Conservation (phyloP, 1,139 yeast genomes). For the Schwanniomyces etchellsii region DNA sequence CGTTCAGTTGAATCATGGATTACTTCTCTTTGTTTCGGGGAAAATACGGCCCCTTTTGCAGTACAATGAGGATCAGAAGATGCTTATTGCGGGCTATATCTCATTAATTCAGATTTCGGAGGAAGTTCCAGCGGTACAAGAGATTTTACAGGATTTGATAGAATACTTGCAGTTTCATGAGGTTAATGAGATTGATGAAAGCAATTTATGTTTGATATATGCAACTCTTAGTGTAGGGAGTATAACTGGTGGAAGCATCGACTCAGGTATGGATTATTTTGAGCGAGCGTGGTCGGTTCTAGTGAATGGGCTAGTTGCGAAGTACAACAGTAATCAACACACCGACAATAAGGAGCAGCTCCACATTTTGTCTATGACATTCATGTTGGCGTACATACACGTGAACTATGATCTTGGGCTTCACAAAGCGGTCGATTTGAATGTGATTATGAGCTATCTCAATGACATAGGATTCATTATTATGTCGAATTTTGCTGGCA, state of each 20-base stretch:
- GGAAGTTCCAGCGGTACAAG: conserved; percentile 2
- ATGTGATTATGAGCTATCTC: conserved; percentile 30
- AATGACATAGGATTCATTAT: conserved; percentile 4
- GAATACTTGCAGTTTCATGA: conserved; percentile 6
- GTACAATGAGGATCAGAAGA: conserved; percentile 1
- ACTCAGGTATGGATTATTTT: conserved; percentile 27
- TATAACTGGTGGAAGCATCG: conserved; percentile 11
- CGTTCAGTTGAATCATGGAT: conserved; percentile 3
- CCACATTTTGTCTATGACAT: conserved; percentile 31
- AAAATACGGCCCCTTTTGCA: conserved; percentile 2
- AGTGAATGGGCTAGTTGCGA: conserved; percentile 38
- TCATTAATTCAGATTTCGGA: conserved; percentile 7
- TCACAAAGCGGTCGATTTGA: conserved; percentile 13
- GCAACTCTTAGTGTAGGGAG: conserved; percentile 23
- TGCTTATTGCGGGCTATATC: conserved; percentile 29
- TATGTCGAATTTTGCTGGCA: not conserved
- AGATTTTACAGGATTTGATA: conserved; percentile 2
- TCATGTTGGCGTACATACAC: conserved; percentile 25
- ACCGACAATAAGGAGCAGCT: conserved; percentile 33
- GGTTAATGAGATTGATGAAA: conserved; percentile 13
- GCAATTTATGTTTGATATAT: conserved; percentile 24
- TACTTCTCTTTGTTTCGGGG: conserved; percentile 2
- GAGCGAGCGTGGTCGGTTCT: conserved; percentile 41
- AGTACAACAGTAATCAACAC: conserved; percentile 27
- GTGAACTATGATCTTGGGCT: conserved; percentile 21